phyloP scores from a whole-genome alignment of 2,329 filamentous ascomycete species.

The Alternaria postmessia region DNA sequence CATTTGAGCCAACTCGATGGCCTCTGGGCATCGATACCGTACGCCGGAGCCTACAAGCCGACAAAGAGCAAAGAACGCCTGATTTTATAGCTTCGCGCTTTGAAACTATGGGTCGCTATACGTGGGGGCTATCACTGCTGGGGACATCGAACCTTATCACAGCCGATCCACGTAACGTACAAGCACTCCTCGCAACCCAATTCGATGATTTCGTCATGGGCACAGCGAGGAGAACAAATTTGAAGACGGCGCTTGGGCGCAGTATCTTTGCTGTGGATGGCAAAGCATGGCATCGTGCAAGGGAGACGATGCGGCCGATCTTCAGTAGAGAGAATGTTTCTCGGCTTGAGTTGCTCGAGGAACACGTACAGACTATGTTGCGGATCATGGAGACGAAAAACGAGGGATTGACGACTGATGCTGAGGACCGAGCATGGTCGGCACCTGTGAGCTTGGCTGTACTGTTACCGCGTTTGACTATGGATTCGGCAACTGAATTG shows the following conservation, averaged over 20 bases:
- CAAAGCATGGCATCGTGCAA: conserved; percentile 8
- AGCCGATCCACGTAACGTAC: conserved; percentile 11
- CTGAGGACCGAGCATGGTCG: conserved; percentile 1
- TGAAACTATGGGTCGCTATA: conserved; percentile 4
- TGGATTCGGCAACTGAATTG: conserved; percentile 13
- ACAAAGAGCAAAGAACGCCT: conserved; percentile 10
- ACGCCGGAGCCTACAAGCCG: neutral
- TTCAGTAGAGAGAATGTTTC: conserved; percentile 9
- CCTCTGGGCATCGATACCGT: conserved; percentile 9
- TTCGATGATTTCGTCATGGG: conserved; percentile 16
- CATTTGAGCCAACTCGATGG: neutral
- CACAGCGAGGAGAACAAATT: conserved; percentile 4
- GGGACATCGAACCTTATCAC: conserved; percentile 9
- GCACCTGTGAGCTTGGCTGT: conserved; percentile 7
- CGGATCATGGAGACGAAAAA: neutral
- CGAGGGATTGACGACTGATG: neutral
- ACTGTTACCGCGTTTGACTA: conserved; percentile 7
- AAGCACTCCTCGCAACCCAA: conserved; percentile 13
- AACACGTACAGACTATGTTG: conserved; percentile 5
- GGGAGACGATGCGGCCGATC: conserved; percentile 14
- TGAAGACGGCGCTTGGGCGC: conserved; percentile 10
- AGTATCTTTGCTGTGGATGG: conserved; percentile 18
- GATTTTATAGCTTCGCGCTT: conserved; percentile 8
- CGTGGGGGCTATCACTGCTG: conserved; percentile 6
- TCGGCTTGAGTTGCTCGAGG: conserved; percentile 8